phyloP scores from a whole-genome alignment of 2,329 filamentous ascomycete species.

The Leptodontidium sp. region DNA sequence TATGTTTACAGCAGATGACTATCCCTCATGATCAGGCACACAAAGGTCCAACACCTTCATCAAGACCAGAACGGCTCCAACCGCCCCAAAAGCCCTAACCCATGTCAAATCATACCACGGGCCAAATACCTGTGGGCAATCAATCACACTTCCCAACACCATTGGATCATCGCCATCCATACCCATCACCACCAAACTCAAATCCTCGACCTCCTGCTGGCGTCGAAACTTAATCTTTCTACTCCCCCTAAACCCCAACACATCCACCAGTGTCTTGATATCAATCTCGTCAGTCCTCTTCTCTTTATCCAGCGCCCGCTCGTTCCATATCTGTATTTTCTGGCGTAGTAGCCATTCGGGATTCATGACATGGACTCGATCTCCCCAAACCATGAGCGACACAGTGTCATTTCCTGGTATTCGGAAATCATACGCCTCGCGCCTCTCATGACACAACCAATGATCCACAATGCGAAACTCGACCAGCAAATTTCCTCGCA shows the following conservation, averaged over 20 bases:
- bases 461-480: conserved; percentile 27
- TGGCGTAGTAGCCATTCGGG: conserved; percentile 25
- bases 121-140: conserved; percentile 27
- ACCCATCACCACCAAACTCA: conserved; percentile 8
- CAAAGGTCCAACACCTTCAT: not conserved
- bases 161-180: conserved; percentile 22
- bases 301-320: not conserved
- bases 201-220: conserved; percentile 10
- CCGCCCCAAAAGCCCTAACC: conserved; percentile 2
- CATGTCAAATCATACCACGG: conserved; percentile 24
- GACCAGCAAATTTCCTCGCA: conserved; percentile 16
- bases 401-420: not conserved
- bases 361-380: conserved; percentile 17
- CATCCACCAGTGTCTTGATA: conserved; percentile 21
- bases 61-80: not conserved
- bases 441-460: conserved; percentile 8
- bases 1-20: not conserved
- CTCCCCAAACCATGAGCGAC: not conserved
- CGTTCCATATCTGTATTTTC: conserved; percentile 23
- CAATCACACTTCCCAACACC: conserved; percentile 24
- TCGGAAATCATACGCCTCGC: conserved; percentile 22
- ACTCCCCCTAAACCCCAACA: not conserved
- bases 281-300: conserved; percentile 17
- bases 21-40: not conserved
- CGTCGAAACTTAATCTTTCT: conserved; percentile 1